Conservation (phyloP, 1,139 yeast genomes). For the Pneumocystis sp. region DNA sequence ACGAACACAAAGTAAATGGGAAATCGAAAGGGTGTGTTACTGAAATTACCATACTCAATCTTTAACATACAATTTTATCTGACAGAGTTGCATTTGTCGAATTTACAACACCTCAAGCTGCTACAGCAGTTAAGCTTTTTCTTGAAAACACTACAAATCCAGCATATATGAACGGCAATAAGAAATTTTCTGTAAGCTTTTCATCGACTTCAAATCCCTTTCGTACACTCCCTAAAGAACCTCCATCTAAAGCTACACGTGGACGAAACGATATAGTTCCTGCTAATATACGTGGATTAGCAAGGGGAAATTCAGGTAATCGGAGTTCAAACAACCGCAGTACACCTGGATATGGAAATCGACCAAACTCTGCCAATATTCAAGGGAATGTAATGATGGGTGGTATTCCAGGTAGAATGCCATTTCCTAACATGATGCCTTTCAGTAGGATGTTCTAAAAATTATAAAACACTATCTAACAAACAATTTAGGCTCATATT, state of each 20-base stretch:
- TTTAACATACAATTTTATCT: background rate
- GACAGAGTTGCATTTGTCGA: conserved; percentile 13
- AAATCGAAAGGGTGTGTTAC: conserved; percentile 21
- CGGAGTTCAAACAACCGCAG: background rate
- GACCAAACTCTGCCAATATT: background rate
- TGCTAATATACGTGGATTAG: conserved; percentile 4
- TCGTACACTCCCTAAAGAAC: conserved; percentile 16
- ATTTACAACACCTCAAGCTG: conserved; percentile 14
- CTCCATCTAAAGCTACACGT: conserved; percentile 8
- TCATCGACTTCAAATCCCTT: conserved; percentile 15
- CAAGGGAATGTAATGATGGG: conserved; percentile 9
- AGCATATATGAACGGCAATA: conserved; percentile 3
- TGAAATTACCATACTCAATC: background rate
- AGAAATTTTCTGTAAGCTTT: conserved; percentile 9
- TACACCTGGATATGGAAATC: background rate
- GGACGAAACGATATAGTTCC: conserved; percentile 2
- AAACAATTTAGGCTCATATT: background rate
- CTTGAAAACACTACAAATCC: conserved; percentile 4
- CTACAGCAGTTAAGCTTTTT: conserved; percentile 13
- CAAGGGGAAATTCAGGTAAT: conserved; percentile 7
- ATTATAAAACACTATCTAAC: background rate
- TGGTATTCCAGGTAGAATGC: conserved; percentile 8
- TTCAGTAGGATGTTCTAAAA: conserved; percentile 5
- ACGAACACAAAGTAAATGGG: conserved; percentile 24
- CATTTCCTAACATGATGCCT: conserved; percentile 3